A percentile compares a stretch with the other conserved stretches of the same genome.
These are phyloP conservation scores for Caryopteris hybrid DNA, from an alignment of 305 asterid genomes.

Conservation along the genomic window DNA sequence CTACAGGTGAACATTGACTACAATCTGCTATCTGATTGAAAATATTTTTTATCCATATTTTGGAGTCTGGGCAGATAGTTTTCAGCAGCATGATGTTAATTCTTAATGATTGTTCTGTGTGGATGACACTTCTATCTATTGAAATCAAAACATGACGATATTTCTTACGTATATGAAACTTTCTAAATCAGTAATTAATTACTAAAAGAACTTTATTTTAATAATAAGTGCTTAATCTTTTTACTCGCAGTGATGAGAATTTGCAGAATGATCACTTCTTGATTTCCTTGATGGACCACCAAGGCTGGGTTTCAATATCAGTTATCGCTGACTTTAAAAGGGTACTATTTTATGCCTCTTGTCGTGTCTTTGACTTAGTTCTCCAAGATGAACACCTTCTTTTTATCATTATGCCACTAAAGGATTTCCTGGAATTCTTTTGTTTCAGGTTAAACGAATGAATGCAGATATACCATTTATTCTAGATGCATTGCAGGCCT, in stretches of 20 bases:
- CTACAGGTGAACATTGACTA: not conserved
- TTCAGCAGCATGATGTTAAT: no score
- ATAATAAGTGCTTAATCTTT: not conserved
- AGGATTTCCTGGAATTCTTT: not conserved
- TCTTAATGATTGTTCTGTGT: no score
- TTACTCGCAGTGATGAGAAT: constrained; percentile 71
- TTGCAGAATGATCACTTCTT: constrained; percentile 61
- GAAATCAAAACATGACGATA: not conserved
- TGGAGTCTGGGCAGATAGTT: no score
- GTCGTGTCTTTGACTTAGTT: constrained; percentile 11
- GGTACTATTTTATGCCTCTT: constrained; percentile 34
- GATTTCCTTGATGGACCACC: constrained; percentile 81
- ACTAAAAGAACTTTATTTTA: not conserved
- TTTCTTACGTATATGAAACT: not conserved
- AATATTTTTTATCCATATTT: no score
- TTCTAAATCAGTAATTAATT: not conserved
- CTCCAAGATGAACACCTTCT: constrained; percentile 9
- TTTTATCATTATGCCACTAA: not conserved
- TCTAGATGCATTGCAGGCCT: constrained; percentile 66
- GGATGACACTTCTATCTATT: no score
- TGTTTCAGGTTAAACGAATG: constrained; percentile 72
- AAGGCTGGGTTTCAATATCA: constrained; percentile 89
- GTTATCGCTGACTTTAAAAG: constrained; percentile 68
- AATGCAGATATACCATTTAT: constrained; percentile 66
- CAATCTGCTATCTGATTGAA: not conserved